A percentile compares a stretch with the other conserved stretches of the same genome.
phyloP scores from a whole-genome alignment of 2,329 filamentous ascomycete species.

The Colletotrichum sp. region DNA sequence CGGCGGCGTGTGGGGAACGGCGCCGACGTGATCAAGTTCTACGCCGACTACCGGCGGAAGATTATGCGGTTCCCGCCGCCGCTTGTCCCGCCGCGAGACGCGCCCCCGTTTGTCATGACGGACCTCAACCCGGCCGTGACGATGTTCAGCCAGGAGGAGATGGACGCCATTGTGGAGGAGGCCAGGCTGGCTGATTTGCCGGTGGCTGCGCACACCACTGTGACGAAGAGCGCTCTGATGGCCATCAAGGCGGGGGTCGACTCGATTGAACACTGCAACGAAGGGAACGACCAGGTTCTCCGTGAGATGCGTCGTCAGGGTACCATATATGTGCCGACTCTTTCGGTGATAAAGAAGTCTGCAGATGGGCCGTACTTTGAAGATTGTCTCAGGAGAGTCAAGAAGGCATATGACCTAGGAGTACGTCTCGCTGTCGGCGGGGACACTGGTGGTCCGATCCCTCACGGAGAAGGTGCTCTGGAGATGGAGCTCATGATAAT shows the following conservation, averaged over 20 bases:
- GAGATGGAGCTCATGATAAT: conserved; percentile 60
- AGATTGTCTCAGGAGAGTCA: conserved; percentile 39
- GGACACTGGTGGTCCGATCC: conserved; percentile 58
- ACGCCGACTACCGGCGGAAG: conserved; percentile 52
- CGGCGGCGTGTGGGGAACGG: conserved; percentile 50
- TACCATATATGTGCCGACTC: conserved; percentile 57
- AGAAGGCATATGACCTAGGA: conserved; percentile 49
- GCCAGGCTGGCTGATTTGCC: conserved; percentile 44
- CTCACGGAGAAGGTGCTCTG: conserved; percentile 56
- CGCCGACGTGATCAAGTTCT: conserved; percentile 57
- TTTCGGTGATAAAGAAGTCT: conserved; percentile 38
- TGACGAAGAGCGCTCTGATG: conserved; percentile 46
- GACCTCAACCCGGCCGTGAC: conserved; percentile 46
- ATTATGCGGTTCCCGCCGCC: conserved; percentile 46
- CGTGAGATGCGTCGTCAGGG: conserved; percentile 46
- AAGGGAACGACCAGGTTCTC: conserved; percentile 43
- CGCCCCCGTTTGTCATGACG: conserved; percentile 29
- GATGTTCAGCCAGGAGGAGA: conserved; percentile 53
- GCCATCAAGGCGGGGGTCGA: conserved; percentile 51
- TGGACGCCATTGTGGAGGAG: conserved; percentile 54
- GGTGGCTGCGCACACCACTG: conserved; percentile 47
- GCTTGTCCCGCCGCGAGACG: neutral
- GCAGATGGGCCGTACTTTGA: neutral
- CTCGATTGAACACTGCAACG: conserved; percentile 51
- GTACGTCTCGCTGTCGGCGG: conserved; percentile 57